A percentile compares a stretch with the other conserved stretches of the same genome.
Conservation (phyloP, 2,329 filamentous ascomycete species). For the Thielaviopsis ethacetica region DNA sequence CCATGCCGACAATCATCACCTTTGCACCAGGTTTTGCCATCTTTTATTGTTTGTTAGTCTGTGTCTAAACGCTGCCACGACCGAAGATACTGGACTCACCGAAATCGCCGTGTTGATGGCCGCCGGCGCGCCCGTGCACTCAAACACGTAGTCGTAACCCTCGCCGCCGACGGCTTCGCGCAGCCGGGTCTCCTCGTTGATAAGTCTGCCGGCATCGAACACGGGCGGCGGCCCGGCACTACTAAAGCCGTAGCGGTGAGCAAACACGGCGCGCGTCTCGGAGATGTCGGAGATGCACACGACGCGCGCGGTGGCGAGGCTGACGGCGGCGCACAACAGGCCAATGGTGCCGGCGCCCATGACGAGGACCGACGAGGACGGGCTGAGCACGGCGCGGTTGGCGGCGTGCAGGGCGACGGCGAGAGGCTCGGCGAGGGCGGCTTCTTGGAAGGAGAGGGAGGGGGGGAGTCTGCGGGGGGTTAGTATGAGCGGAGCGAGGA, state of each 20-base stretch:
- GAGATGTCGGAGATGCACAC: constrained; percentile 34
- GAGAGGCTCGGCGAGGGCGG: constrained; percentile 43
- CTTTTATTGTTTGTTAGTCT: constrained; percentile 17
- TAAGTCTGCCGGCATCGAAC: constrained; percentile 21
- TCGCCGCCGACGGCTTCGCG: constrained; percentile 31
- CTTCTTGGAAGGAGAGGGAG: constrained; percentile 31
- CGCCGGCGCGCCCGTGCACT: constrained; percentile 64
- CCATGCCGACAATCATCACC: constrained; percentile 58
- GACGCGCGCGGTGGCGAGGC: constrained; percentile 26
- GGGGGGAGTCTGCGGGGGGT: constrained; percentile 27
- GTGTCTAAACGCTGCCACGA: neutral
- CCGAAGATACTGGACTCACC: constrained; percentile 21
- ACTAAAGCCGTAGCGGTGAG: neutral
- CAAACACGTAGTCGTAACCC: constrained; percentile 39
- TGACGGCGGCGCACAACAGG: constrained; percentile 42
- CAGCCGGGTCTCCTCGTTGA: constrained; percentile 35
- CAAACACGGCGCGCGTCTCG: neutral
- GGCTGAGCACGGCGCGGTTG: constrained; percentile 27
- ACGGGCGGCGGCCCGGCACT: neutral
- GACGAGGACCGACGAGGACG: constrained; percentile 30
- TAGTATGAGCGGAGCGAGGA: neutral
- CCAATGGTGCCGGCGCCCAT: constrained; percentile 47
- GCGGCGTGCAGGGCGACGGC: constrained; percentile 42
- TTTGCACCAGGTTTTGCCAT: constrained; percentile 50
- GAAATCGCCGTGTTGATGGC: constrained; percentile 64